Percentiles rank a stretch among this genome's conserved stretches.
phyloP scores from a whole-genome alignment of 352 stramenopile species.

The Aphanomyces cochlioides region DNA sequence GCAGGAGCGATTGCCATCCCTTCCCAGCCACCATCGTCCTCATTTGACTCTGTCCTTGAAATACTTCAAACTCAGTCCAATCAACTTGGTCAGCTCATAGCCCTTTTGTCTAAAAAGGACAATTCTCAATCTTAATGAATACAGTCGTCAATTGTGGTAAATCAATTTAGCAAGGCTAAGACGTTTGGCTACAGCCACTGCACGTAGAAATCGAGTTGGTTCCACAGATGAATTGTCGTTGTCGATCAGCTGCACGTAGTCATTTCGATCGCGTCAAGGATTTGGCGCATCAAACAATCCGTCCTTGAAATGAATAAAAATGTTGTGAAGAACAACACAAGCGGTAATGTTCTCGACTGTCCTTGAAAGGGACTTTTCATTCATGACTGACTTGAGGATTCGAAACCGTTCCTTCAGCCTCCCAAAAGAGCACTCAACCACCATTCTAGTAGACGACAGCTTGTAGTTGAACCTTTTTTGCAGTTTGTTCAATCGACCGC shows the following conservation, averaged over 20 bases:
- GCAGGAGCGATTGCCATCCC: neutral
- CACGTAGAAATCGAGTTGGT: neutral
- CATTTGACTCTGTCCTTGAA: slow-evolving; percentile 1
- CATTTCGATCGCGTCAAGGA: neutral
- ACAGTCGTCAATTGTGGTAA: neutral
- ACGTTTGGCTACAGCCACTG: neutral
- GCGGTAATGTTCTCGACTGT: slow-evolving; percentile 1
- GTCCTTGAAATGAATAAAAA: slow-evolving; percentile 3
- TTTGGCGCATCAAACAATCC: neutral
- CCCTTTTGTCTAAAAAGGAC: neutral
- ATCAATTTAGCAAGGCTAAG: neutral
- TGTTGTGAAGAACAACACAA: slow-evolving; percentile 14
- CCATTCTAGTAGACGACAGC: neutral
- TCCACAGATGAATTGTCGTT: neutral
- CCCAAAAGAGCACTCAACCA: slow-evolving; percentile 9
- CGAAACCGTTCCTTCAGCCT: slow-evolving; percentile 14
- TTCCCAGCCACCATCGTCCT: neutral
- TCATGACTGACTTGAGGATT: slow-evolving; percentile 21
- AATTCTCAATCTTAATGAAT: neutral
- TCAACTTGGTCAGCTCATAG: no score
- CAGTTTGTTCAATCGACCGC: neutral
- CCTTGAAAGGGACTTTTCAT: neutral
- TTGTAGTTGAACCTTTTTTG: neutral
- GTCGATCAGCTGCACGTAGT: neutral
- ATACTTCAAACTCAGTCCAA: neutral